These are phyloP conservation scores for Sporobolomyces phaffii DNA, from an alignment of 768 basidiomycete species.

Conservation along the genomic window DNA sequence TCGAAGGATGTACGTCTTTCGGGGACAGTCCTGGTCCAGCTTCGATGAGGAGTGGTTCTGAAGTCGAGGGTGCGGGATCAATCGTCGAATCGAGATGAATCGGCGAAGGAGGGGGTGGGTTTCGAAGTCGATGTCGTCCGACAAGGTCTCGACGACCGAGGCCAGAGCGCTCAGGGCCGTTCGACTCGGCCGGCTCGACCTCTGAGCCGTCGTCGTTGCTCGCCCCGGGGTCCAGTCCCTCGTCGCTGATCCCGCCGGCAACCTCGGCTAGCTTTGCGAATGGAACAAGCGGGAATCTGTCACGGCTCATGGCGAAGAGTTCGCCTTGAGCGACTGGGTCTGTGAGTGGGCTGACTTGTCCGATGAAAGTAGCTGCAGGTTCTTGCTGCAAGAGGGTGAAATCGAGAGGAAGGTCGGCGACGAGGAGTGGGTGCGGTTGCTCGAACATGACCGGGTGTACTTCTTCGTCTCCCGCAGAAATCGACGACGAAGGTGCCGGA, in stretches of 20 bases:
- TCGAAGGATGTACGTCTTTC: neutral
- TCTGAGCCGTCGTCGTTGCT: neutral
- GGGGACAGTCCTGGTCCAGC: constrained; percentile 5
- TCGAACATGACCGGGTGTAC: constrained; percentile 32
- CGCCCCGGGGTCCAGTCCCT: constrained; percentile 7
- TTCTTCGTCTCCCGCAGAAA: constrained; percentile 31
- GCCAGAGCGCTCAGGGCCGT: constrained; percentile 9
- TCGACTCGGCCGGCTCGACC: too few relatives aligned
- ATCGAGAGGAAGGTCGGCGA: constrained; percentile 61
- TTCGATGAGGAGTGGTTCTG: constrained; percentile 25
- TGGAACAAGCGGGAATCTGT: constrained; percentile 70
- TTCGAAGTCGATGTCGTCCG: constrained; percentile 29
- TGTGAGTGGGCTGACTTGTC: constrained; percentile 51
- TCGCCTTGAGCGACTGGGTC: constrained; percentile 57
- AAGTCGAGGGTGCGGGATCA: constrained; percentile 17
- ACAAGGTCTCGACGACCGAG: constrained; percentile 6
- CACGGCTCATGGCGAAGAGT: constrained; percentile 78
- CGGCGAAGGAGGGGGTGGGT: constrained; percentile 20
- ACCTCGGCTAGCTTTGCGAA: constrained; percentile 45
- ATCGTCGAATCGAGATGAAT: constrained; percentile 25
- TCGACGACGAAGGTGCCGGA: constrained; percentile 38
- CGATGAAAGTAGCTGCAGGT: constrained; percentile 66
- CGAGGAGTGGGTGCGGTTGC: constrained; percentile 45
- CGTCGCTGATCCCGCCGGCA: constrained; percentile 25
- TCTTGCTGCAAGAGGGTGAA: constrained; percentile 39